Evolutionary conservation across 176 grass and related monocot genomes (phyloP), one percentile per base, ranked within the genome.

Genomic region (sorghum (Sorghum bicolor)): DNA sequence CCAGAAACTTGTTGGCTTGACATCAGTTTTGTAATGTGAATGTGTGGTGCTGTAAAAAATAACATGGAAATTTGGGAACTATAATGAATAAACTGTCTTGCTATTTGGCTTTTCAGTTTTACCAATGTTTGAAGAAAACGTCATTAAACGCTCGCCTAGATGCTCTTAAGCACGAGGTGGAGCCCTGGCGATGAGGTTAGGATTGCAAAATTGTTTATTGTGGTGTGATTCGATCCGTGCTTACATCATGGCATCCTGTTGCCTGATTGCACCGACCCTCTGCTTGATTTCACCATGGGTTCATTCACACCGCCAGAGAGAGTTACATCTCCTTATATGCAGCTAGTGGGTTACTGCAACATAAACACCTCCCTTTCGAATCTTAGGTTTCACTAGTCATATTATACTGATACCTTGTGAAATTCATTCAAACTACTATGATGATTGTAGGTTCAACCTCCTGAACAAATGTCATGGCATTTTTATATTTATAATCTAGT

Each of bases 31-130:
- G 10, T 10, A 66, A 36, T 78, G 52, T 70, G 30, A 37, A 83
- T 34, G 44, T 24, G 32, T 47, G 20, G 8, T 78, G 6, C 33
- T 66, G 47, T 17, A 68, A 12, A 74, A 67, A 78, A 72, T 72
- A 36, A 58, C 78, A 62, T 24, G 41, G 25, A 36, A 71, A 7
- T 19, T 62, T 86, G 34, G 38, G 8, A 76, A 52, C 24, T 72
- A 11, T 78, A 83, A 53, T 63, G 31, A 36, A 29, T 45, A 22
- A 82, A 40, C 16, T 25, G 31, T 61, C 79, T 70, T 71, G 72
- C 41, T 62, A 70, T 57, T n/a, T 77, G 16, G 30, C 4, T 25
- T 20, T 79, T 66, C 30, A 76, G 17, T 76, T 84, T 85, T 75
- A 22, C 17, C 53, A 57, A 57, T 25, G 22, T 58, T 58, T 4